Evolutionary conservation across 768 basidiomycete genomes (phyloP), one percentile per base, ranked within the genome.

Genomic region (button mushroom (Agaricus bisporus)): DNA sequence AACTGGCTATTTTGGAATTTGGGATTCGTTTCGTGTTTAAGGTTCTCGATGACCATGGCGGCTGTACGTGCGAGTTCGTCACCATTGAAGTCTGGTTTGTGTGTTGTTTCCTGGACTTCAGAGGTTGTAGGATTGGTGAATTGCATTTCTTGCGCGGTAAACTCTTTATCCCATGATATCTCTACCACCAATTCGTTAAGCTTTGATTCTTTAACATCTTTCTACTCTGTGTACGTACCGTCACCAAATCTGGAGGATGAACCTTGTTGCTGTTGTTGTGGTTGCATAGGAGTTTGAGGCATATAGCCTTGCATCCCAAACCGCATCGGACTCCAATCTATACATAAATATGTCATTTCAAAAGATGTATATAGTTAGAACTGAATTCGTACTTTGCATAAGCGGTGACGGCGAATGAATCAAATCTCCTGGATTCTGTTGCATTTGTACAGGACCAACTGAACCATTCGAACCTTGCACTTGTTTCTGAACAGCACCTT

Each of bases 1-100:
- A 97, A 97, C 55, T 80, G 76, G 66, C 90, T 92, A 29, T 91
- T 79, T 68, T 82, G 77, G 62, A 97, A 93, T 65, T 95, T 97
- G 35, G 85, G 81, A 63, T 90, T 92, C 61, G 79, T 75, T 51
- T 89, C 88, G 54, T 85, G 69, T 61, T 79, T 74, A 43, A 95
- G 79, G n/a, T 85, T 77, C 39, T 90, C 81, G 51, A 95, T 71
- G 37, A 95, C 77, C 41, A 83, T 70, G 8, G 82, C 90, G 10
- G 93, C 93, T 7, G 90, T 86, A 26, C 80, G 78, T 2, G 92
- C 86, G 43, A 95, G 82, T 43, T 89, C 85, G 59, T 93, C 89
- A 2, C 69, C 71, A 15, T 83, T 81, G 15, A 41, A 60, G 7
- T 60, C 62, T 42, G 28, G 56, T 42, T 61, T 62, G 1, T 60